Percentiles rank a stretch among this genome's conserved stretches.
Evolutionary conservation across 2,329 filamentous ascomycete genomes (phyloP).

Genomic region (Fusarium tupiense): DNA sequence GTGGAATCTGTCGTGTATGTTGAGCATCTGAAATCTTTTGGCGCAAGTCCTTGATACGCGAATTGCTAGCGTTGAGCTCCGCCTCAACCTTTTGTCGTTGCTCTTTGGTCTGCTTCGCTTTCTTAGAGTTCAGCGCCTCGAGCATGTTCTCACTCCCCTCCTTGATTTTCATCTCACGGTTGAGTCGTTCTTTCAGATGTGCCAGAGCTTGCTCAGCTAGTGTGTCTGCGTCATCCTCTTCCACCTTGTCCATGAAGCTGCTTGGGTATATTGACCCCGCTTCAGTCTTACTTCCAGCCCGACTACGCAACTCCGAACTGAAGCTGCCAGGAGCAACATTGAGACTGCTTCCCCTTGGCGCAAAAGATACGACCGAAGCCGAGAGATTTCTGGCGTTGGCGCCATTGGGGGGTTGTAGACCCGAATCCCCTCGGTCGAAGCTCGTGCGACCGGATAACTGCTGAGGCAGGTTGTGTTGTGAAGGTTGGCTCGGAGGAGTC

Average conservation of each 20-base stretch:
- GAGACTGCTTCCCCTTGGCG: slow-evolving; percentile 74
- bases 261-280: slow-evolving; percentile 49
- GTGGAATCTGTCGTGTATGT: slow-evolving; percentile 56
- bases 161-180: slow-evolving; percentile 97
- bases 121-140: slow-evolving; percentile 93
- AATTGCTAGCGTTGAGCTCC: slow-evolving; percentile 89
- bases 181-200: slow-evolving; percentile 82
- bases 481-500: slow-evolving; percentile 47
- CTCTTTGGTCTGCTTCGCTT: slow-evolving; percentile 93
- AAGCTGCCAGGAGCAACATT: slow-evolving; percentile 85
- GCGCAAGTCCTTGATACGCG: slow-evolving; percentile 70
- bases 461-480: slow-evolving; percentile 51
- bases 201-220: slow-evolving; percentile 79
- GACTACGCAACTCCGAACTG: slow-evolving; percentile 83
- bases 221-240: slow-evolving; percentile 67
- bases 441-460: slow-evolving; percentile 42
- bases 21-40: slow-evolving; percentile 70
- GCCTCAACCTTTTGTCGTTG: slow-evolving; percentile 82
- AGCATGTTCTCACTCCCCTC: slow-evolving; percentile 97
- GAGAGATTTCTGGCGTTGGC: slow-evolving; percentile 57
- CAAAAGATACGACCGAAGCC: slow-evolving; percentile 68
- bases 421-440: slow-evolving; percentile 64
- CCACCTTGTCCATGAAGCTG: slow-evolving; percentile 64
- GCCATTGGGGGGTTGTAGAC: slow-evolving; percentile 62
- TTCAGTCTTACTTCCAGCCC: slow-evolving; percentile 51